Conservation (phyloP, 805 yeast genomes). For the Allodekkera sacchari region DNA sequence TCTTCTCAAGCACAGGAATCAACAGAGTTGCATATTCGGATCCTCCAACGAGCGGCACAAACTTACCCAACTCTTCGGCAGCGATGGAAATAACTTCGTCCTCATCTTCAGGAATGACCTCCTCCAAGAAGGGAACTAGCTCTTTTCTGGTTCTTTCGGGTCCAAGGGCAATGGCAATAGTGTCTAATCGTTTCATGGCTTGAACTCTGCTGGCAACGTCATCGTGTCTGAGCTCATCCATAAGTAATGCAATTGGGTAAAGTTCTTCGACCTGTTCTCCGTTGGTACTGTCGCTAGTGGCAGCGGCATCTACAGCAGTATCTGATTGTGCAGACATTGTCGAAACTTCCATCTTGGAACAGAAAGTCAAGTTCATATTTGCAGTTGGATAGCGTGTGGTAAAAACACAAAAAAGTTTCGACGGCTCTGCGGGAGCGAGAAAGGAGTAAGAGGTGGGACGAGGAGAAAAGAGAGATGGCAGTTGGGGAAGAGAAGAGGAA, state of each 20-base stretch:
- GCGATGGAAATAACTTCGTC: constrained; percentile 94
- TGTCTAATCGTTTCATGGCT: constrained; percentile 90
- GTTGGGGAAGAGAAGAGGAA: too few relatives aligned
- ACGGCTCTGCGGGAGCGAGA: too few relatives aligned
- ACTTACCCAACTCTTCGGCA: constrained; percentile 83
- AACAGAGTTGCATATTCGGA: constrained; percentile 48
- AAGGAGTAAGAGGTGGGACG: too few relatives aligned
- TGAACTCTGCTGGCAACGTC: constrained; percentile 89
- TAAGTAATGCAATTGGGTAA: constrained; percentile 88
- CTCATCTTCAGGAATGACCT: constrained; percentile 92
- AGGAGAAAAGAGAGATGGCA: too few relatives aligned
- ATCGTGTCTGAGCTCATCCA: constrained; percentile 93
- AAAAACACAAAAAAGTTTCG: too few relatives aligned
- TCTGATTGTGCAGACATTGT: background rate
- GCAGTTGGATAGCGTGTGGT: too few relatives aligned
- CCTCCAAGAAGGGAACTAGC: constrained; percentile 81
- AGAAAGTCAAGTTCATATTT: too few relatives aligned
- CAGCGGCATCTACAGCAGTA: background rate
- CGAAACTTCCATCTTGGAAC: constrained; percentile 3
- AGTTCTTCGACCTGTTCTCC: constrained; percentile 42
- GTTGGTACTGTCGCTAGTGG: constrained; percentile 1
- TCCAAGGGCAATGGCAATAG: constrained; percentile 91
- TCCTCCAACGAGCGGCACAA: constrained; percentile 89
- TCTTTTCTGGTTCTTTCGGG: constrained; percentile 88
- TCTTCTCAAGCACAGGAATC: constrained; percentile 65